Evolutionary conservation across 306 rosid species (phyloP).

Genomic region (Crotalaria pallida): DNA sequence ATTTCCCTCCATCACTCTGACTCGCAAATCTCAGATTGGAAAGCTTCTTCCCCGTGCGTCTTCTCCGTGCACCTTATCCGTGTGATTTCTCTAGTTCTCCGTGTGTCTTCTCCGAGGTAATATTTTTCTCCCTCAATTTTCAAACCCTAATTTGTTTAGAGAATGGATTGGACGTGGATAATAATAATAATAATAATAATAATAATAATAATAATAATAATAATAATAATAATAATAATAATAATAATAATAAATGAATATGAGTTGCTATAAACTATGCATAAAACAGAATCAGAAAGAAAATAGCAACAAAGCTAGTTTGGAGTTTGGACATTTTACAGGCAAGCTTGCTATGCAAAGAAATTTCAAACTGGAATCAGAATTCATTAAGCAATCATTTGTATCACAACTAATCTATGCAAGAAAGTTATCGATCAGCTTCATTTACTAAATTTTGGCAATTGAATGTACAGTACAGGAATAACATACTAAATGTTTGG

Average conservation of each 20-base stretch:
- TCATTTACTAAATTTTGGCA: constrained; percentile 12
- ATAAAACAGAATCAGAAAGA: constrained; percentile 8
- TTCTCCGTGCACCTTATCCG: too few species aligned
- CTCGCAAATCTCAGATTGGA: too few species aligned
- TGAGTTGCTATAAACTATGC: neutral
- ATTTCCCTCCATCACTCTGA: too few species aligned
- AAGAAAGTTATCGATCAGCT: neutral
- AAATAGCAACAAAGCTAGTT: constrained; percentile 9
- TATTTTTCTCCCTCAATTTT: too few species aligned
- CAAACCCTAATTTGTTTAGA: too few species aligned
- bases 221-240: neutral
- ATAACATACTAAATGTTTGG: neutral
- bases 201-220: neutral
- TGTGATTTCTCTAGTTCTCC: too few species aligned
- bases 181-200: too few species aligned
- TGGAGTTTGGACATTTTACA: neutral
- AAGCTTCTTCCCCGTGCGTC: too few species aligned
- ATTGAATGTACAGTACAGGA: neutral
- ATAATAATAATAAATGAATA: neutral
- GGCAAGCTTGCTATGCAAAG: neutral
- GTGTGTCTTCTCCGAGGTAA: too few species aligned
- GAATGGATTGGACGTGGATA: too few species aligned
- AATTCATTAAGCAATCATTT: neutral
- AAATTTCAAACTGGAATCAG: neutral
- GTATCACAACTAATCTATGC: neutral